phyloP scores from a whole-genome alignment of 176 grass and related monocot genomes.

The Oryza meridionalis region DNA sequence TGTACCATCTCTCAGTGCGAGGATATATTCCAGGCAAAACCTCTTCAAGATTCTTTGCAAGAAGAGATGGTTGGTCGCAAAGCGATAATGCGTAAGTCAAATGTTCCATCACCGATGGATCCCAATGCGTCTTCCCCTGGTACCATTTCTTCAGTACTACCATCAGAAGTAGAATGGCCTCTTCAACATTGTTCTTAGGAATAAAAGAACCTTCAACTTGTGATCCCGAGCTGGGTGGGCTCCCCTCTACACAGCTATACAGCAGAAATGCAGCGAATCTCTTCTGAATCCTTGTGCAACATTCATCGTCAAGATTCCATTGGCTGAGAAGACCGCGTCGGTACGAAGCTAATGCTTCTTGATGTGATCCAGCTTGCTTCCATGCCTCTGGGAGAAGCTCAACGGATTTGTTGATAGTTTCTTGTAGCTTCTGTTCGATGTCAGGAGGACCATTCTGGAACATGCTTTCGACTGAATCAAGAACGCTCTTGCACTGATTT shows the following conservation, averaged over 20 bases:
- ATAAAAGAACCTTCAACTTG: constrained; percentile 73
- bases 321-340: constrained; percentile 71
- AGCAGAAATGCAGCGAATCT: constrained; percentile 73
- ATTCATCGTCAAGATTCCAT: constrained; percentile 93
- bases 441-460: constrained; percentile 78
- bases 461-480: constrained; percentile 88
- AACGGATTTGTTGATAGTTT: constrained; percentile 81
- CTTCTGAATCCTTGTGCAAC: constrained; percentile 77
- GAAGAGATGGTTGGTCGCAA: constrained; percentile 58
- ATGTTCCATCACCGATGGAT: constrained; percentile 85
- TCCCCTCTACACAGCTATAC: constrained; percentile 64
- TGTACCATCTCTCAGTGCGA: constrained; percentile 73
- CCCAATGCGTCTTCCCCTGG: constrained; percentile 78
- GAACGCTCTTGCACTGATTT: constrained; percentile 79
- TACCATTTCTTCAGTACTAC: constrained; percentile 76
- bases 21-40: constrained; percentile 80
- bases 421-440: constrained; percentile 84
- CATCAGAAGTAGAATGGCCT: constrained; percentile 80
- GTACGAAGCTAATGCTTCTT: constrained; percentile 75
- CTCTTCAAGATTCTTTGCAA: constrained; percentile 75
- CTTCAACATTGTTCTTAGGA: constrained; percentile 85
- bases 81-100: constrained; percentile 72
- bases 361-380: constrained; percentile 68
- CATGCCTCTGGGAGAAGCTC: constrained; percentile 92
- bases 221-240: constrained; percentile 53